phyloP scores from a whole-genome alignment of 768 basidiomycete genomes.

The Lactarius evosmus region DNA sequence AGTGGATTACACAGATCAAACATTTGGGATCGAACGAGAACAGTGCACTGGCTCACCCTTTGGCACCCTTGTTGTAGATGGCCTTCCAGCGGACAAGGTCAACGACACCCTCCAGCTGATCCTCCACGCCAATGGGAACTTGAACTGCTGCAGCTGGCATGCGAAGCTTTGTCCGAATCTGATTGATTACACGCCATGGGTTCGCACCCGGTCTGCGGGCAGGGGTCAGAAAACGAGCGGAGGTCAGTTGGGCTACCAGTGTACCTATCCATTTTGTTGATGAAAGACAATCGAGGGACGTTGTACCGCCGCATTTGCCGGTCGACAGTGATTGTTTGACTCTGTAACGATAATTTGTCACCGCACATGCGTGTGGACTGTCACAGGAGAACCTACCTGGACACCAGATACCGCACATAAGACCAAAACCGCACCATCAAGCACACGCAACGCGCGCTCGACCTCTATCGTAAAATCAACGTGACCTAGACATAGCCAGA shows the following conservation, averaged over 20 bases:
- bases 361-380: not conserved
- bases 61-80: constrained; percentile 89
- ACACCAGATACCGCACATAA: constrained; percentile 97
- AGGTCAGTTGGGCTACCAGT: constrained; percentile 8
- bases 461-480: constrained; percentile 99
- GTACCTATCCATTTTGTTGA: constrained; percentile 98
- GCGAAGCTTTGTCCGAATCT: constrained; percentile 87
- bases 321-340: constrained; percentile 98
- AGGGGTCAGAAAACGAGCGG: not conserved
- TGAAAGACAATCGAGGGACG: constrained; percentile 92
- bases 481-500: constrained; percentile 59
- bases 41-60: constrained; percentile 62
- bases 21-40: not conserved
- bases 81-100: constrained; percentile 94
- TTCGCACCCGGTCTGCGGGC: constrained; percentile 83
- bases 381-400: constrained; percentile 50
- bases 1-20: not conserved
- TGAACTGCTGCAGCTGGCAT: constrained; percentile 95
- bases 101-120: constrained; percentile 84
- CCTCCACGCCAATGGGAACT: constrained; percentile 90
- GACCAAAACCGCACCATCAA: constrained; percentile 95
- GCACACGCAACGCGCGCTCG: constrained; percentile 90
- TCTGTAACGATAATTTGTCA: constrained; percentile 42
- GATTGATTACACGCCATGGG: constrained; percentile 91
- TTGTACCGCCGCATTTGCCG: constrained; percentile 97